Percentiles rank a stretch among this genome's conserved stretches.
phyloP scores from a whole-genome alignment of 352 stramenopile genomes.

The Globisporangium parvum region DNA sequence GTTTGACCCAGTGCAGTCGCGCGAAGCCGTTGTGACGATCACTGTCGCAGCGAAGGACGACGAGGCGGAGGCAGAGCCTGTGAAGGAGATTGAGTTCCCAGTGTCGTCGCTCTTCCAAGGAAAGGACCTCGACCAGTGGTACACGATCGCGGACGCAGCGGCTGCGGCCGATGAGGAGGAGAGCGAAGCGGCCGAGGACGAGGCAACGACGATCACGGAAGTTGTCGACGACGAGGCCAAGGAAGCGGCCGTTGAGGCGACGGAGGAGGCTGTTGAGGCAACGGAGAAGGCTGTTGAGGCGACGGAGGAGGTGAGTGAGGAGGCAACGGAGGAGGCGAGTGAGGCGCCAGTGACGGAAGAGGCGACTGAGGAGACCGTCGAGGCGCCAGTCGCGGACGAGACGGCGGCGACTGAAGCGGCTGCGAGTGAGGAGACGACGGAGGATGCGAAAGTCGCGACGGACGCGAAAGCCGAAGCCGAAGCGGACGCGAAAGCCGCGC shows the following conservation, averaged over 20 bases:
- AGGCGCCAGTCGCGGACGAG: no score
- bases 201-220: constrained; percentile 16
- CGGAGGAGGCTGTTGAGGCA: background rate
- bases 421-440: background rate
- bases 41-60: constrained; percentile 34
- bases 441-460: constrained; percentile 12
- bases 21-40: constrained; percentile 71
- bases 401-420: constrained; percentile 6
- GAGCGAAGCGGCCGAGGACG: constrained; percentile 11
- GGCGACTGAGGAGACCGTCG: no score
- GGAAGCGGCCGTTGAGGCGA: constrained; percentile 7
- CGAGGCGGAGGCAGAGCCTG: constrained; percentile 43
- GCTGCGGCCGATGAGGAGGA: constrained; percentile 12
- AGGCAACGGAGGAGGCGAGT: constrained; percentile 11
- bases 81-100: constrained; percentile 79
- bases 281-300: constrained; percentile 5
- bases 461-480: constrained; percentile 4
- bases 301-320: constrained; percentile 2
- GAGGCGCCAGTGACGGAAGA: constrained; percentile 7
- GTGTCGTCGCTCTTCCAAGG: constrained; percentile 70
- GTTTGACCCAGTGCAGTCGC: constrained; percentile 80
- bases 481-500: constrained; percentile 15
- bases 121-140: constrained; percentile 62
- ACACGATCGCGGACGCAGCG: constrained; percentile 40
- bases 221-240: constrained; percentile 2